These are phyloP conservation scores for Rhizoctonia solani DNA, from an alignment of 1,284 basidiomycete genomes.

Conservation along the genomic window DNA sequence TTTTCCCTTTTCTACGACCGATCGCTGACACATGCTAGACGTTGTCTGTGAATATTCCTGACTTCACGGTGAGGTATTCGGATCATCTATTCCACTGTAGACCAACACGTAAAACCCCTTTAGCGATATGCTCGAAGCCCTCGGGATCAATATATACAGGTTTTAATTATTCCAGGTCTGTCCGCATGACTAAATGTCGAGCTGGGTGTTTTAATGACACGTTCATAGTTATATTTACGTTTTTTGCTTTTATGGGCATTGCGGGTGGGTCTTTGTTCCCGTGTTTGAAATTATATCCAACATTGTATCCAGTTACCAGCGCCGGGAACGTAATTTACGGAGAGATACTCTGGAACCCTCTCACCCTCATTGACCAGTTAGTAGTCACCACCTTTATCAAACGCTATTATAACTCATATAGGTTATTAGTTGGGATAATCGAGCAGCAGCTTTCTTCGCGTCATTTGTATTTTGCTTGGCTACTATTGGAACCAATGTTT, in stretches of 20 bases:
- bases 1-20: conserved; percentile 42
- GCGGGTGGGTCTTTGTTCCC: conserved; percentile 59
- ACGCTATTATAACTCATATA: conserved; percentile 15
- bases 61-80: conserved; percentile 50
- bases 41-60: conserved; percentile 72
- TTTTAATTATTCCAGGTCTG: conserved; percentile 16
- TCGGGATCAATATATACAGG: conserved; percentile 25
- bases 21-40: conserved; percentile 39
- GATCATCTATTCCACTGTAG: too few species aligned
- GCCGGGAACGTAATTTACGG: conserved; percentile 66
- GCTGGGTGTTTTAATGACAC: conserved; percentile 34
- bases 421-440: conserved; percentile 68
- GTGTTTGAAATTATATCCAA: conserved; percentile 15
- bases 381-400: neutral
- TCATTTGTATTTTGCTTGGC: conserved; percentile 68
- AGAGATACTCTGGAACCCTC: conserved; percentile 55
- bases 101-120: neutral
- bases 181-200: neutral
- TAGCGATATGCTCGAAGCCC: conserved; percentile 31
- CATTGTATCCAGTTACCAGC: conserved; percentile 32
- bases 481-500: conserved; percentile 75
- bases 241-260: conserved; percentile 59
- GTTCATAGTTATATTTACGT: conserved; percentile 69
- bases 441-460: conserved; percentile 78
- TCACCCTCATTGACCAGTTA: conserved; percentile 40